Conservation (phyloP, 2,329 filamentous ascomycete genomes). For the Tothia fuscella region DNA sequence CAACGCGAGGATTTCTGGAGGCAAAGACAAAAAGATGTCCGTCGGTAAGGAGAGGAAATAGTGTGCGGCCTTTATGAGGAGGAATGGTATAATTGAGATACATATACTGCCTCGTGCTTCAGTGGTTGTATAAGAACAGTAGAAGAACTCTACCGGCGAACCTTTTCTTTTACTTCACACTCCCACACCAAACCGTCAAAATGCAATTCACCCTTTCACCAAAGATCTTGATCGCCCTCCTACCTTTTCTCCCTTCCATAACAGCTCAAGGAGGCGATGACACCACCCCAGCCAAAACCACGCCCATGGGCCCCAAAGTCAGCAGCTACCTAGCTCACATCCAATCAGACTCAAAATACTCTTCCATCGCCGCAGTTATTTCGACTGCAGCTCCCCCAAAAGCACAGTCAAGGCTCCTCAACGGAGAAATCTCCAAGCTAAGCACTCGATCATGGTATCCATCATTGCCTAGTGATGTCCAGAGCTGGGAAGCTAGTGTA, state of each 20-base stretch:
- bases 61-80: too few species aligned
- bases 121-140: too few species aligned
- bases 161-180: too few species aligned
- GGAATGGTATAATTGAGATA: too few species aligned
- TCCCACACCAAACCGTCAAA: not conserved
- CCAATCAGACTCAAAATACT: not conserved
- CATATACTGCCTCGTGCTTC: too few species aligned
- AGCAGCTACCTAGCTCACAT: not conserved
- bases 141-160: too few species aligned
- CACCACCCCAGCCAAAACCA: not conserved
- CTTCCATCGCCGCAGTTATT: not conserved
- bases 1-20: too few species aligned
- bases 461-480: not conserved
- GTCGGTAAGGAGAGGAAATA: too few species aligned
- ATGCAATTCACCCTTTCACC: not conserved
- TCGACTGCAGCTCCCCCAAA: not conserved
- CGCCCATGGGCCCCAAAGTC: slow-evolving; percentile 1
- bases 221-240: too few species aligned
- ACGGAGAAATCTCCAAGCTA: not conserved
- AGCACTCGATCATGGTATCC: not conserved
- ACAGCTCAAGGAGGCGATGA: not conserved
- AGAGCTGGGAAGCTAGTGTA: not conserved
- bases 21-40: too few species aligned
- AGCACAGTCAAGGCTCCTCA: not conserved
- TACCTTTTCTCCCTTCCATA: not conserved